These are phyloP conservation scores for Pluteus cervinus DNA, from an alignment of 768 basidiomycete genomes.

Conservation along the genomic window DNA sequence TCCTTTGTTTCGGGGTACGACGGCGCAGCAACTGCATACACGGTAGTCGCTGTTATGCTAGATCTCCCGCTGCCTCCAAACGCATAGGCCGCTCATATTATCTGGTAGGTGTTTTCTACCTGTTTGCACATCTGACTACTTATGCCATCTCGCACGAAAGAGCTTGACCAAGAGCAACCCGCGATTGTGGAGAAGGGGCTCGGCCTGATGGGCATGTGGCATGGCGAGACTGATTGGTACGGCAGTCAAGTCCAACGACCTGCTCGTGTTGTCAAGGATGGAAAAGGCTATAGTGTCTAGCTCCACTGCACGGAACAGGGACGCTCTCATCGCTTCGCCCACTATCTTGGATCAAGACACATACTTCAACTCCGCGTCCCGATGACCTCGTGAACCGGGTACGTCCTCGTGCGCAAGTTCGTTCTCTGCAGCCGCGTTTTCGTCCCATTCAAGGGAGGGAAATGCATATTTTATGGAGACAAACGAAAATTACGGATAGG, in stretches of 20 bases:
- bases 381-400: slow-evolving; percentile 29
- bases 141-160: slow-evolving; percentile 25
- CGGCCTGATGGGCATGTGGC: slow-evolving; percentile 53
- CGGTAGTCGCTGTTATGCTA: slow-evolving; percentile 28
- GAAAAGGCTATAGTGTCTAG: slow-evolving; percentile 25
- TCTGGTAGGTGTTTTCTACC: slow-evolving; percentile 28
- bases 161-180: slow-evolving; percentile 61
- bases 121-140: too few relatives aligned
- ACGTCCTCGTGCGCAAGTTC: slow-evolving; percentile 41
- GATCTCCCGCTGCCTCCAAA: slow-evolving; percentile 9
- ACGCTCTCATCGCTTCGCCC: slow-evolving; percentile 59
- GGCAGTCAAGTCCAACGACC: slow-evolving; percentile 65
- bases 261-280: slow-evolving; percentile 33
- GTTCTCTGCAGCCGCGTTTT: slow-evolving; percentile 62
- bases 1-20: slow-evolving; percentile 21
- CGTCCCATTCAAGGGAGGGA: slow-evolving; percentile 55
- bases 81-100: slow-evolving; percentile 11
- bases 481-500: slow-evolving; percentile 41
- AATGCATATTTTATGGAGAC: slow-evolving; percentile 58
- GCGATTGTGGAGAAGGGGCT: slow-evolving; percentile 62
- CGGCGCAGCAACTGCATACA: slow-evolving; percentile 22
- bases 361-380: slow-evolving; percentile 52
- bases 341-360: slow-evolving; percentile 59
- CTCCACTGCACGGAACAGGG: slow-evolving; percentile 53
- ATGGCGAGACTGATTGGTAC: slow-evolving; percentile 49